These are phyloP conservation scores for Blastobotrys peoriensis DNA, from an alignment of 805 yeast species.

Conservation along the genomic window DNA sequence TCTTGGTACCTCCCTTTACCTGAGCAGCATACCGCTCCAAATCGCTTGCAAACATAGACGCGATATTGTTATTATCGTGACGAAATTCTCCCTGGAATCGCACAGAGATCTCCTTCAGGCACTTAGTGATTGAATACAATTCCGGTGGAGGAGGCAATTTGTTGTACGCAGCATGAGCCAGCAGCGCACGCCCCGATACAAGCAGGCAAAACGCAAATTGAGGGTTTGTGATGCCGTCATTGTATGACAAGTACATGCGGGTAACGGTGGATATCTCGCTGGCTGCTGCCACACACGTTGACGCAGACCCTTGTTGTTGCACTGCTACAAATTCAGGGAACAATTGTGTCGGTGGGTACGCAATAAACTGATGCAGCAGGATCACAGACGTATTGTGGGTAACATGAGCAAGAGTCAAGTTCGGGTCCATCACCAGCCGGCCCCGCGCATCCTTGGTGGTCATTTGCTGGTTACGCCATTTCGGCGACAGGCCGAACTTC, in stretches of 20 bases:
- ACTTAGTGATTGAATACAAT: constrained; percentile 9
- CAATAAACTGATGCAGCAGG: constrained; percentile 4
- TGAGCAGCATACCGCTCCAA: constrained; percentile 6
- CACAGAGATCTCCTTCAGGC: constrained; percentile 11
- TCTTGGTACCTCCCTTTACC: not conserved
- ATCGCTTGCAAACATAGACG: constrained; percentile 12
- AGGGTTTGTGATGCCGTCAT: not conserved
- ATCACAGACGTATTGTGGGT: constrained; percentile 6
- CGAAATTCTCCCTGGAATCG: constrained; percentile 13
- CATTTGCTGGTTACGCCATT: constrained; percentile 7
- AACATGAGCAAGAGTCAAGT: constrained; percentile 6
- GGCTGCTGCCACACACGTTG: constrained; percentile 1
- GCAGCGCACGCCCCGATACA: not conserved
- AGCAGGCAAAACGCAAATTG: constrained; percentile 1
- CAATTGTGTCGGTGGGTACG: constrained; percentile 5
- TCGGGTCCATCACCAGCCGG: constrained; percentile 2
- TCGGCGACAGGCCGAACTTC: constrained; percentile 8
- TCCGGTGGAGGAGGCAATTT: not conserved
- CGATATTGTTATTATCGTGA: constrained; percentile 8
- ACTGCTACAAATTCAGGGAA: constrained; percentile 2
- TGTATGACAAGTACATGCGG: not conserved
- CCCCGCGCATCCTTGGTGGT: constrained; percentile 2
- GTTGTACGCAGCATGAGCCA: constrained; percentile 2
- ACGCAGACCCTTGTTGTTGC: constrained; percentile 6
- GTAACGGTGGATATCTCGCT: constrained; percentile 1